A percentile compares a stretch with the other conserved stretches of the same genome.
Evolutionary conservation across 1,139 yeast species (phyloP).

Genomic region (Magnusiomyces clavatus): DNA sequence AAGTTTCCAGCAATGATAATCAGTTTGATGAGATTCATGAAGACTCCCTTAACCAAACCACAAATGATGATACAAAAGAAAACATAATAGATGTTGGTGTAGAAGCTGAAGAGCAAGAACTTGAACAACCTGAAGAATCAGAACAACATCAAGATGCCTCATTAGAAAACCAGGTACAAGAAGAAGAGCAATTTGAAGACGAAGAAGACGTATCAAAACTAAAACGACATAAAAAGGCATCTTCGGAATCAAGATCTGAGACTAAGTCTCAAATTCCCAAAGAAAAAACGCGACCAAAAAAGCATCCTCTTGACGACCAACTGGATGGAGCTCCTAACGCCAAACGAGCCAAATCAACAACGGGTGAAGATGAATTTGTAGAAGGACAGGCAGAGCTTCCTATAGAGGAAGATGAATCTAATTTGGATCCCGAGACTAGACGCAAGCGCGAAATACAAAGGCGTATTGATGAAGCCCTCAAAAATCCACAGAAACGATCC

Average conservation of each 20-base stretch:
- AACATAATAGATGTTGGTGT: too few species aligned
- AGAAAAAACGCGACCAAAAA: constrained; percentile 18
- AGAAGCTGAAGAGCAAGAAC: background rate
- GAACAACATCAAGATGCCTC: background rate
- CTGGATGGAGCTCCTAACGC: constrained; percentile 10
- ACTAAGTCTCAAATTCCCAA: constrained; percentile 11
- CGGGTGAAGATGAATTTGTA: constrained; percentile 24
- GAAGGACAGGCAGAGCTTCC: constrained; percentile 23
- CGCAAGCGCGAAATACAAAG: constrained; percentile 76
- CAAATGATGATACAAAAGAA: too few species aligned
- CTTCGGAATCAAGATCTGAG: constrained; percentile 15
- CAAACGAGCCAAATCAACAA: constrained; percentile 17
- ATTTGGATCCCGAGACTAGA: constrained; percentile 39
- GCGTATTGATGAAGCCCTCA: constrained; percentile 67
- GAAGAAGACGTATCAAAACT: constrained; percentile 33
- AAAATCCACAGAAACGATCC: constrained; percentile 39
- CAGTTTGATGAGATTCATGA: too few species aligned
- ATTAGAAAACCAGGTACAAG: background rate
- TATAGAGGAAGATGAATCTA: constrained; percentile 21
- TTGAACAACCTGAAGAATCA: background rate
- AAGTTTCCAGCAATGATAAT: too few species aligned
- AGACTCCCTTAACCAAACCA: too few species aligned
- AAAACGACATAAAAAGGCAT: constrained; percentile 31
- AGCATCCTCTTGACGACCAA: constrained; percentile 14
- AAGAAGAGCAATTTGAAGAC: constrained; percentile 9